Conservation (phyloP, 2,329 filamentous ascomycete species). For the Ophiocordyceps sinensis region DNA sequence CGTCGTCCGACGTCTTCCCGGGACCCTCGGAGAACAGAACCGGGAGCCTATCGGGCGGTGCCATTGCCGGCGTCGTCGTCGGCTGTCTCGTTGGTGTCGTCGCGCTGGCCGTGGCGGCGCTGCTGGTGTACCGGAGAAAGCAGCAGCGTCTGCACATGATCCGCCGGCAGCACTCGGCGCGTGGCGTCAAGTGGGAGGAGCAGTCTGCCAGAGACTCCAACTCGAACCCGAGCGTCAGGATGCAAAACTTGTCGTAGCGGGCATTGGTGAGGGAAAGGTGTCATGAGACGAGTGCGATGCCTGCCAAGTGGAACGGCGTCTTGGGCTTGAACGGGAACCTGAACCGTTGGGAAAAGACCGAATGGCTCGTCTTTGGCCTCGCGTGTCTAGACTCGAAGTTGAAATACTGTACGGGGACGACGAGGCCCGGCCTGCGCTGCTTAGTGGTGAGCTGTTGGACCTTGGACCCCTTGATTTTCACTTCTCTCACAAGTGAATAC, state of each 20-base stretch:
- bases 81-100: conserved; percentile 50
- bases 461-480: too few species aligned
- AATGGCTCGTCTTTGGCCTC: too few species aligned
- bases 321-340: too few species aligned
- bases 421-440: too few species aligned
- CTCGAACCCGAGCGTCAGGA: conserved; percentile 1
- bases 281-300: too few species aligned
- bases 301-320: too few species aligned
- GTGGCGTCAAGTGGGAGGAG: conserved; percentile 11
- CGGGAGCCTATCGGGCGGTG: conserved; percentile 43
- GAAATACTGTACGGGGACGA: too few species aligned
- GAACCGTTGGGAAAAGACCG: too few species aligned
- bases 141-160: conserved; percentile 9
- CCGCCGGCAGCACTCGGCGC: conserved; percentile 11
- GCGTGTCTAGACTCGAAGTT: too few species aligned
- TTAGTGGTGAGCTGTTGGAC: too few species aligned
- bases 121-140: conserved; percentile 34
- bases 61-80: conserved; percentile 62
- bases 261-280: too few species aligned
- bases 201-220: conserved; percentile 7
- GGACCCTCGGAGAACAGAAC: not conserved
- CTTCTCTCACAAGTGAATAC: too few species aligned
- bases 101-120: conserved; percentile 43
- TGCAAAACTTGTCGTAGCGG: conserved; percentile 9
- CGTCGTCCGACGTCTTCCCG: conserved; percentile 10